Percentiles rank a stretch among this genome's conserved stretches.
Evolutionary conservation across 2,329 filamentous ascomycete genomes (phyloP).

Genomic region (Trichocomaceae sp.): DNA sequence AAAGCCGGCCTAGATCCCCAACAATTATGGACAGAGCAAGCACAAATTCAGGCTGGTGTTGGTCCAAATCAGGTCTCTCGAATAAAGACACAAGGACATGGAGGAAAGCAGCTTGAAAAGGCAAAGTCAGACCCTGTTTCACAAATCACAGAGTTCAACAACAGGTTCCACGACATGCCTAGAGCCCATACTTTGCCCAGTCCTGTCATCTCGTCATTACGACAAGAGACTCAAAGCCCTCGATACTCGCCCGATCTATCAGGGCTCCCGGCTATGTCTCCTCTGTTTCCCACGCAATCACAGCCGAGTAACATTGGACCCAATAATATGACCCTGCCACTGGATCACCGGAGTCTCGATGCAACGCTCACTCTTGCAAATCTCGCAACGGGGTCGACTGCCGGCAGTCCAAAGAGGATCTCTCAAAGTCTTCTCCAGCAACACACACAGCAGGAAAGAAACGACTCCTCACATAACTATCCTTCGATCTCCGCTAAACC

Average conservation of each 20-base stretch:
- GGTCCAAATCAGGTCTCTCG: conserved; percentile 9
- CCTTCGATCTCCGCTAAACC: not conserved
- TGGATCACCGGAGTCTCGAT: conserved; percentile 7
- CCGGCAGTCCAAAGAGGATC: not conserved
- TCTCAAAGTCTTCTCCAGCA: not conserved
- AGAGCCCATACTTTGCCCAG: conserved; percentile 25
- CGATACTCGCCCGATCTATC: conserved; percentile 17
- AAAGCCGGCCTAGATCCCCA: conserved; percentile 43
- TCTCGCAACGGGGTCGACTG: conserved; percentile 4
- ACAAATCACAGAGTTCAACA: conserved; percentile 25
- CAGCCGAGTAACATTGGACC: conserved; percentile 5
- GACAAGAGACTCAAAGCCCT: conserved; percentile 14
- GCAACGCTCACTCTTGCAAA: conserved; percentile 14
- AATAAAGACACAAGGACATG: not conserved
- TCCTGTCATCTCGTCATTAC: conserved; percentile 15
- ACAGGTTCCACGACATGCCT: conserved; percentile 31
- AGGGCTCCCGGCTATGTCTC: conserved; percentile 16
- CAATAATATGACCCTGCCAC: conserved; percentile 1
- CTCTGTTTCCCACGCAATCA: conserved; percentile 10
- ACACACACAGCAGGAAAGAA: not conserved
- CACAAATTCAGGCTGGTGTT: conserved; percentile 36
- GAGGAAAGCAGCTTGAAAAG: not conserved
- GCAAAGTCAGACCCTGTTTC: not conserved
- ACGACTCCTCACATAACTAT: not conserved
- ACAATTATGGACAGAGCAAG: conserved; percentile 42